Percentiles rank a stretch among this genome's conserved stretches.
phyloP scores from a whole-genome alignment of 306 rosid species.

The barrel medic (Medicago truncatula) region DNA sequence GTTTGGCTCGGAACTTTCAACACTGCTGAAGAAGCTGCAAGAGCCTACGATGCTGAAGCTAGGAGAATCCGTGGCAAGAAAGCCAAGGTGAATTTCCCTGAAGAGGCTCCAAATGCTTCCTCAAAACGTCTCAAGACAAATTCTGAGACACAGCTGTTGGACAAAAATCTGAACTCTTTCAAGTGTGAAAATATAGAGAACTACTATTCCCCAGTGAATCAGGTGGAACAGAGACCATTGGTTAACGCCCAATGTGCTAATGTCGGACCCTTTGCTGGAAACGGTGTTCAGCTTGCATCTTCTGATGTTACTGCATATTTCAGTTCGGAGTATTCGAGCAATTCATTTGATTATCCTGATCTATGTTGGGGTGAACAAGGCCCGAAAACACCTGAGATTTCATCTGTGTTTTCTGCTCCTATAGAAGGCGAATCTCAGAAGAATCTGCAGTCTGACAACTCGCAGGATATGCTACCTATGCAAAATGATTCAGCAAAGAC shows the following conservation, averaged over 20 bases:
- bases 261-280: conserved; percentile 47
- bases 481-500: conserved; percentile 54
- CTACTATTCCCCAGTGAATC: conserved; percentile 51
- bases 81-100: conserved; percentile 97
- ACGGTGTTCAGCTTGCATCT: conserved; percentile 49
- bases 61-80: conserved; percentile 89
- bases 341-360: conserved; percentile 76
- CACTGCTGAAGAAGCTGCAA: conserved; percentile 98
- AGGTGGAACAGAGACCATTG: conserved; percentile 74
- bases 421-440: conserved; percentile 57
- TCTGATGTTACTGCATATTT: conserved; percentile 53
- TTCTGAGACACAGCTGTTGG: conserved; percentile 47
- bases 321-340: conserved; percentile 86
- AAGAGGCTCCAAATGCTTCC: conserved; percentile 56
- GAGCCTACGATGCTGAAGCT: conserved; percentile 97
- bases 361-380: conserved; percentile 75
- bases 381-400: conserved; percentile 79
- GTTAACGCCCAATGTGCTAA: conserved; percentile 54
- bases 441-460: conserved; percentile 52
- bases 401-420: conserved; percentile 70
- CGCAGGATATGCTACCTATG: conserved; percentile 43
- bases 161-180: conserved; percentile 47
- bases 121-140: conserved; percentile 55
- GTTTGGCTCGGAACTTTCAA: conserved; percentile 99
- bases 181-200: conserved; percentile 51